Evolutionary conservation across 2,329 filamentous ascomycete genomes (phyloP), one percentile per base, ranked within the genome.

Genomic region (Diaporthe ilicicola): DNA sequence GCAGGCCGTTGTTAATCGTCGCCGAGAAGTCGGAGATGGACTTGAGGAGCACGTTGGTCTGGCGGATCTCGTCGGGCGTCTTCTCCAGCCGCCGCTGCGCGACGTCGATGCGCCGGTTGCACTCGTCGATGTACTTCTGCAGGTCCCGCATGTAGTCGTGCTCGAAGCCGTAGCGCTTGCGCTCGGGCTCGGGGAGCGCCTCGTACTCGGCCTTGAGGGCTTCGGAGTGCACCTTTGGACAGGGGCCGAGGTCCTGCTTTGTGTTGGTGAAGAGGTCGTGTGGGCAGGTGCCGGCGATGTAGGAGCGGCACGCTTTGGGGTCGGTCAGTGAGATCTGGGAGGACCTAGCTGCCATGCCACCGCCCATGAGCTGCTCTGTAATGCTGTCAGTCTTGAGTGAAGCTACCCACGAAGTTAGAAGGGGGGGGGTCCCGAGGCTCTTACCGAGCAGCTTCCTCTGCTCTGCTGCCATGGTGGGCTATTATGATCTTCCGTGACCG

Each of bases 181-280:
- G 92, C 77, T 95, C 92, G 37, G 89, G 83, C 2, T 92, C 85
- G 4, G 92, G 84, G 0, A 96, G 90, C 1, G 84, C 87, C 76
- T 97, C 93, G 81, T 96, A 99, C 80, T 99, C 95, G 59, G 91
- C 86, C 82, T 97, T 98, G 75, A 98, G 87, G 15, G 91, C 90
- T 80, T 98, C 95, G 61, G 90, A 93, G 84, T 99, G 96, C 32
- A 95, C 89, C 80, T 95, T 96, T 62, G 93, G 89, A 79, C 96
- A 99, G 0, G 91, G 89, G 2, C 96, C 96, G 42, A 98, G 89
- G 81, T 99, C 96, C 87, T 98, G 95, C 85, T 98, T 98, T 55
- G 96, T 99, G 84, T 99, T 99, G 75, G 95, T 99, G 88, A 99
- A 99, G 79, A 99, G 94, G 80, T 99, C 96, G 86, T 98, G 95